Evolutionary conservation across 805 yeast species (phyloP).

Genomic region (Metschnikowia gelsemii): DNA sequence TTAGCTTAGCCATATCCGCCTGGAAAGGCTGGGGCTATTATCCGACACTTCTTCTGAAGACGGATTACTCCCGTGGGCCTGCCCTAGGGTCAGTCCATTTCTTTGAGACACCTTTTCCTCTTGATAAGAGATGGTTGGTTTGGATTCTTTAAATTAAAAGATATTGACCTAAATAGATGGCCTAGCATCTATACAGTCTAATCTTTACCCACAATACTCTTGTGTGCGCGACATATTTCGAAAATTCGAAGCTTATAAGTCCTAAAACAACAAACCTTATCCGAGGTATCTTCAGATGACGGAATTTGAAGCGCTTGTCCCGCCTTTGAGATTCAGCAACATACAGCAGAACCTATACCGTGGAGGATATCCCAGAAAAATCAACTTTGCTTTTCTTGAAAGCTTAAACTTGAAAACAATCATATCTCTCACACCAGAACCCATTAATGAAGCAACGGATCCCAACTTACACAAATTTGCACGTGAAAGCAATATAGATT

Average conservation of each 20-base stretch:
- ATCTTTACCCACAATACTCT: too few relatives aligned
- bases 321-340: conserved; percentile 77
- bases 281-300: conserved; percentile 3
- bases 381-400: conserved; percentile 66
- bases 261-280: background rate
- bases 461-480: conserved; percentile 54
- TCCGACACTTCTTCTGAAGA: too few relatives aligned
- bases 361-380: conserved; percentile 83
- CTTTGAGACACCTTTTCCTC: too few relatives aligned
- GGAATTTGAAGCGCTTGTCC: conserved; percentile 39
- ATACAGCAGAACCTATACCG: conserved; percentile 71
- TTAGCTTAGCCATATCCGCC: too few relatives aligned
- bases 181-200: too few relatives aligned
- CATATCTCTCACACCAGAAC: conserved; percentile 75
- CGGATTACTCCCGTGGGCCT: too few relatives aligned
- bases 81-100: too few relatives aligned
- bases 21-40: too few relatives aligned
- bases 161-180: background rate
- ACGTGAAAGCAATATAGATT: conserved; percentile 48
- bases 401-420: conserved; percentile 68
- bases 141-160: background rate
- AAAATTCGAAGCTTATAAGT: too few relatives aligned
- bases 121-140: too few relatives aligned
- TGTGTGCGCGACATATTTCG: conserved; percentile 2
- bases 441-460: conserved; percentile 57